Percentiles rank a stretch among this genome's conserved stretches.
Conservation (phyloP, 108 stramenopile genomes). For the Phaeodactylum tricornutum region DNA sequence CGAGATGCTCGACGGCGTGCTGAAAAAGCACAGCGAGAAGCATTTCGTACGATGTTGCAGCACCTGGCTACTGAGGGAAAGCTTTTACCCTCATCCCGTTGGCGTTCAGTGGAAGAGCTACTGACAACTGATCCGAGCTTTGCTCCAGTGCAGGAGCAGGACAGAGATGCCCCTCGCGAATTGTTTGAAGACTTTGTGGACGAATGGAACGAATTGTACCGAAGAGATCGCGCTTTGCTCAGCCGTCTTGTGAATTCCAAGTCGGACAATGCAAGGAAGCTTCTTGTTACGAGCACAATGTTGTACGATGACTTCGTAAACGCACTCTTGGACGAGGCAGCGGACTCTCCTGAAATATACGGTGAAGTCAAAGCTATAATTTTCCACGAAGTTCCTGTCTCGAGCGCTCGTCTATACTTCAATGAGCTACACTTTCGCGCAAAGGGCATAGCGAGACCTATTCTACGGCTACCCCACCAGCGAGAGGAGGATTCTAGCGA, state of each 20-base stretch:
- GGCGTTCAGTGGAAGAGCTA: slow-evolving; percentile 41
- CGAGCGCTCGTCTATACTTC: slow-evolving; percentile 53
- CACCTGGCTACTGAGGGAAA: slow-evolving; percentile 38
- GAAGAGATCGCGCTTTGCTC: slow-evolving; percentile 43
- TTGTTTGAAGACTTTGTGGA: slow-evolving; percentile 72
- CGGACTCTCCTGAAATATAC: slow-evolving; percentile 35
- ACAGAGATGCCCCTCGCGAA: slow-evolving; percentile 50
- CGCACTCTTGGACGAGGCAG: slow-evolving; percentile 33
- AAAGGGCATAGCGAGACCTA: neutral
- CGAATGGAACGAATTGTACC: slow-evolving; percentile 60
- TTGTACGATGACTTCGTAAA: slow-evolving; percentile 45
- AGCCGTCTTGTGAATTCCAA: slow-evolving; percentile 22
- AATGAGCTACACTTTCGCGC: slow-evolving; percentile 28
- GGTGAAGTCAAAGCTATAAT: slow-evolving; percentile 41
- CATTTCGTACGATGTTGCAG: slow-evolving; percentile 28
- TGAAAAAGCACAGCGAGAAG: slow-evolving; percentile 74
- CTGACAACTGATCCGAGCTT: slow-evolving; percentile 33
- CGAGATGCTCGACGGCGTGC: slow-evolving; percentile 63
- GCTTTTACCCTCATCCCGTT: slow-evolving; percentile 44
- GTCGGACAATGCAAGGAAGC: slow-evolving; percentile 13
- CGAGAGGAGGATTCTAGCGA: slow-evolving; percentile 61
- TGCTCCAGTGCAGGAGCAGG: slow-evolving; percentile 43
- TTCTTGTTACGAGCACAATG: slow-evolving; percentile 16
- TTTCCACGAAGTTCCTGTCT: slow-evolving; percentile 43
- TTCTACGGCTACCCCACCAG: slow-evolving; percentile 1